Conservation (phyloP, 2,329 filamentous ascomycete genomes). For the Phaeosphaeriaceae sp. region DNA sequence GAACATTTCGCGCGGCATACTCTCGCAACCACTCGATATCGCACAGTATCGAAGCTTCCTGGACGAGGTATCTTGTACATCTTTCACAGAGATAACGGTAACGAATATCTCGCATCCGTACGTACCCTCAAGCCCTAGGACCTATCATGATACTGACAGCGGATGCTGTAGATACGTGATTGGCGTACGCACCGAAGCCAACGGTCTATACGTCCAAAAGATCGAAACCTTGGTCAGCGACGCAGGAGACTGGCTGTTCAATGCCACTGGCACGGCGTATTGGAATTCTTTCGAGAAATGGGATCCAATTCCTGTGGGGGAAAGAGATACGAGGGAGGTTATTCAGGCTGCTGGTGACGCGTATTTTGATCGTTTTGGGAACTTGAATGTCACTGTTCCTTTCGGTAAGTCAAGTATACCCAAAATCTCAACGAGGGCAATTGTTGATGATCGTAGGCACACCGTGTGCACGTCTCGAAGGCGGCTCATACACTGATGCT, state of each 20-base stretch:
- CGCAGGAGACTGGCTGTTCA: constrained; percentile 32
- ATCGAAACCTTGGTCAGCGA: constrained; percentile 31
- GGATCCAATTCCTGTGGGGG: constrained; percentile 16
- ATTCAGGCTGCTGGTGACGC: constrained; percentile 33
- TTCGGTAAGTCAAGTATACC: constrained; percentile 7
- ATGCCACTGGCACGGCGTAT: constrained; percentile 22
- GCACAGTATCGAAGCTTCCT: constrained; percentile 21
- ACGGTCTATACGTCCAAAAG: constrained; percentile 20
- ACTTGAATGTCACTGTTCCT: constrained; percentile 23
- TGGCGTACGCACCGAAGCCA: constrained; percentile 20
- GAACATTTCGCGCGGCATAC: constrained; percentile 24
- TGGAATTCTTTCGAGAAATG: constrained; percentile 24
- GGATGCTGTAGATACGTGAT: constrained; percentile 24
- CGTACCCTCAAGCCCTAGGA: not conserved
- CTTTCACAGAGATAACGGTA: constrained; percentile 30
- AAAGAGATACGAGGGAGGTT: constrained; percentile 18
- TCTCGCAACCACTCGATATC: constrained; percentile 25
- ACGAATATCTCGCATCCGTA: constrained; percentile 5
- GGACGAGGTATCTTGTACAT: constrained; percentile 25
- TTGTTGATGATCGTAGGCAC: constrained; percentile 8
- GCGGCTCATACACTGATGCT: constrained; percentile 30
- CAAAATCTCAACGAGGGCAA: not conserved
- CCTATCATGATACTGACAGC: not conserved
- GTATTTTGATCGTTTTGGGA: constrained; percentile 28
- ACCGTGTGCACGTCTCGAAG: constrained; percentile 35